Conservation (phyloP, 2,329 filamentous ascomycete genomes). For the Stagonosporopsis cucurbitacearum region DNA sequence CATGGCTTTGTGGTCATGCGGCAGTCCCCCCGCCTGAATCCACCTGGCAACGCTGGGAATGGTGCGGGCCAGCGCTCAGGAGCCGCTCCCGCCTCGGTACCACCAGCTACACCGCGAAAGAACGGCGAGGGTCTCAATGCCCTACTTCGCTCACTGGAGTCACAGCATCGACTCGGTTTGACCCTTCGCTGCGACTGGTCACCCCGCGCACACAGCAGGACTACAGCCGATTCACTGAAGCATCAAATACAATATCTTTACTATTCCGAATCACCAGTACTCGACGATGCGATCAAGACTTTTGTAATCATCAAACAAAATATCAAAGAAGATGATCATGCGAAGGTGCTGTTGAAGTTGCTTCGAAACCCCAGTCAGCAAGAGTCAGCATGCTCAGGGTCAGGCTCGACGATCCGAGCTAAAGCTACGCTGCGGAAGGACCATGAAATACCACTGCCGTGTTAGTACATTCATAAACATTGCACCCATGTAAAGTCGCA, state of each 20-base stretch:
- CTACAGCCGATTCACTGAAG: slow-evolving; percentile 22
- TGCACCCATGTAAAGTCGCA: not conserved
- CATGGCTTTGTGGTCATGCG: slow-evolving; percentile 15
- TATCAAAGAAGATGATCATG: too few species aligned
- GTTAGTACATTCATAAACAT: slow-evolving; percentile 16
- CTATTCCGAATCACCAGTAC: slow-evolving; percentile 10
- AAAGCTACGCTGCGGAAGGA: slow-evolving; percentile 16
- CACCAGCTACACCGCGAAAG: slow-evolving; percentile 22
- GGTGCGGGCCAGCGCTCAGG: slow-evolving; percentile 5
- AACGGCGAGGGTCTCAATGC: slow-evolving; percentile 24
- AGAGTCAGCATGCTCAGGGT: slow-evolving; percentile 1
- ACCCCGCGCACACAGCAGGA: slow-evolving; percentile 29
- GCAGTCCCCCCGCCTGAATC: slow-evolving; percentile 11
- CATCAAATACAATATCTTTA: slow-evolving; percentile 28
- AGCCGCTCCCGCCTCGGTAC: slow-evolving; percentile 22
- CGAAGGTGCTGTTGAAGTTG: slow-evolving; percentile 20
- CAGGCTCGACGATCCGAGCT: slow-evolving; percentile 9
- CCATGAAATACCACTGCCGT: slow-evolving; percentile 4
- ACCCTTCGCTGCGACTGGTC: slow-evolving; percentile 17
- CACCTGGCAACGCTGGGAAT: not conserved
- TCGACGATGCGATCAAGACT: slow-evolving; percentile 23
- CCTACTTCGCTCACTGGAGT: slow-evolving; percentile 29
- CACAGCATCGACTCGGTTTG: slow-evolving; percentile 31
- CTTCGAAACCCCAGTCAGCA: slow-evolving; percentile 14
- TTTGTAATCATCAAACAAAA: slow-evolving; percentile 24